Percentiles rank a stretch among this genome's conserved stretches.
Conservation (phyloP, 306 rosid species). For the Cyclanthera cordifolia region DNA sequence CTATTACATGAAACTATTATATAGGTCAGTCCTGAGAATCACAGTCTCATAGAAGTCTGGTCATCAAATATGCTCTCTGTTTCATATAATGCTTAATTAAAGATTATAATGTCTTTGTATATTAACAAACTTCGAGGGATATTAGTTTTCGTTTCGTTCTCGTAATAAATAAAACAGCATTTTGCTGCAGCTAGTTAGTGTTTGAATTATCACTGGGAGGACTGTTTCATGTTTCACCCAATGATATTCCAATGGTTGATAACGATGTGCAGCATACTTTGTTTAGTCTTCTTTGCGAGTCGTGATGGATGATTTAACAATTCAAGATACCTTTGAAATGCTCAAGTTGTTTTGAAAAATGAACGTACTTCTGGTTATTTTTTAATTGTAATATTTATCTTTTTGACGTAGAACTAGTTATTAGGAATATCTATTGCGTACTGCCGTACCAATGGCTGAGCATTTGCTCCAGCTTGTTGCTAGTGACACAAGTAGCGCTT, state of each 20-base stretch:
- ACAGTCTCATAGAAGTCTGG: not conserved
- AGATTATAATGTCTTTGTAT: not conserved
- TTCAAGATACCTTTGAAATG: too few species aligned
- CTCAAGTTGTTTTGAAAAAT: not conserved
- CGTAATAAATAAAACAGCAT: not conserved
- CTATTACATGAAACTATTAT: not conserved
- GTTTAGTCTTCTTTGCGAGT: too few species aligned
- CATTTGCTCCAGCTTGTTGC: not conserved
- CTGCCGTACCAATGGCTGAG: not conserved
- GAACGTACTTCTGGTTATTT: not conserved
- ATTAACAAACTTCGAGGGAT: not conserved
- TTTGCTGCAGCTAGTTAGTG: not conserved
- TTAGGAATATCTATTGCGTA: not conserved
- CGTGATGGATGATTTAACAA: too few species aligned
- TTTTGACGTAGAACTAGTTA: not conserved
- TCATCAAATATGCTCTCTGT: not conserved
- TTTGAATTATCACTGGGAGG: not conserved
- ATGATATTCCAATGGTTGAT: too few species aligned
- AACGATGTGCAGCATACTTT: too few species aligned
- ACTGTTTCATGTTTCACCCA: not conserved
- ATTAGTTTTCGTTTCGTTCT: not conserved
- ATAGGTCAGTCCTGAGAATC: not conserved
- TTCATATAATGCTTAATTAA: not conserved
- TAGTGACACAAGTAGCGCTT: not conserved
- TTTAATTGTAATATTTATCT: not conserved